phyloP scores from a whole-genome alignment of 1,284 basidiomycete genomes.

The Marasmius fiardii region DNA sequence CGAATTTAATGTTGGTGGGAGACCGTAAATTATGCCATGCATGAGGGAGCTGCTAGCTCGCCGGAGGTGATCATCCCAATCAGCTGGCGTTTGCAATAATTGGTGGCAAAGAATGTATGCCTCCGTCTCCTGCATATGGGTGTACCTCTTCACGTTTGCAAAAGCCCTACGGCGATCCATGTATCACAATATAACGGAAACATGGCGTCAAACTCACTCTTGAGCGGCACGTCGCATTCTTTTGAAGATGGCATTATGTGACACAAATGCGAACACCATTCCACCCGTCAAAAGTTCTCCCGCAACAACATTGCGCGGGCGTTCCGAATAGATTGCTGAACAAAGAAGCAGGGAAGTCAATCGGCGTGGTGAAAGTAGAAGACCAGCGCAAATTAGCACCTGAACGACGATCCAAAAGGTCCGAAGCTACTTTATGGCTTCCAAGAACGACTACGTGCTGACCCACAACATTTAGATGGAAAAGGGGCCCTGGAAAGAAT shows the following conservation, averaged over 20 bases:
- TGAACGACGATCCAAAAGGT: slow-evolving; percentile 15
- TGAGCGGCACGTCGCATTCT: slow-evolving; percentile 10
- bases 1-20: slow-evolving; percentile 6
- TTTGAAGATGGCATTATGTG: slow-evolving; percentile 6
- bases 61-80: slow-evolving; percentile 14
- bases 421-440: slow-evolving; percentile 12
- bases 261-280: slow-evolving; percentile 10
- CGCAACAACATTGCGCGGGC: slow-evolving; percentile 11
- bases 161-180: not conserved
- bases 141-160: slow-evolving; percentile 2
- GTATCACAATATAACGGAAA: not conserved
- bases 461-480: slow-evolving; percentile 12
- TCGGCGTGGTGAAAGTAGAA: not conserved
- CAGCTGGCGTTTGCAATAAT: slow-evolving; percentile 3
- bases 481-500: slow-evolving; percentile 3
- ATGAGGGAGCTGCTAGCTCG: slow-evolving; percentile 6
- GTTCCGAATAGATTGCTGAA: slow-evolving; percentile 2
- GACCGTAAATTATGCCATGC: slow-evolving; percentile 6
- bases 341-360: not conserved
- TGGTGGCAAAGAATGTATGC: slow-evolving; percentile 5
- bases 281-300: slow-evolving; percentile 13
- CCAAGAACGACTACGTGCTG: slow-evolving; percentile 10
- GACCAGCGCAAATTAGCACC: not conserved
- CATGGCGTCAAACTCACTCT: slow-evolving; percentile 5
- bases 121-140: slow-evolving; percentile 7